These are phyloP conservation scores for Caloboletus firmus DNA, from an alignment of 1,284 basidiomycete genomes.

Conservation along the genomic window DNA sequence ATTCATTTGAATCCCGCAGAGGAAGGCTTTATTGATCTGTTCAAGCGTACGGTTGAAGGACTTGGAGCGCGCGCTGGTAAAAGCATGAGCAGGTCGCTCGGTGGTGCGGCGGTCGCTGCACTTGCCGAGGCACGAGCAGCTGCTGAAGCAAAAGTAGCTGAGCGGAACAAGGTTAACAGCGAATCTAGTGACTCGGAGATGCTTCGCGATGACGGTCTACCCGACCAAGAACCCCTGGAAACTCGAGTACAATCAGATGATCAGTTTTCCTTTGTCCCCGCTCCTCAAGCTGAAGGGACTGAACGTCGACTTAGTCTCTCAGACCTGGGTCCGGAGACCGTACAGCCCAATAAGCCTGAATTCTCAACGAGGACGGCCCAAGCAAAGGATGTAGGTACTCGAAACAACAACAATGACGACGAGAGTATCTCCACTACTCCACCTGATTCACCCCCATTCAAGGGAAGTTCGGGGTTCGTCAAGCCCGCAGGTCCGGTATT, in stretches of 20 bases:
- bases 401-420: constrained; percentile 6
- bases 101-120: constrained; percentile 53
- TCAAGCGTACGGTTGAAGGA: constrained; percentile 69
- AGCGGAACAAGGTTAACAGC: constrained; percentile 52
- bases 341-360: neutral
- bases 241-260: constrained; percentile 18
- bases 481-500: constrained; percentile 51
- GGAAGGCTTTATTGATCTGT: constrained; percentile 55
- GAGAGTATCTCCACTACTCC: constrained; percentile 56
- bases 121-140: constrained; percentile 69
- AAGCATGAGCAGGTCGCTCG: constrained; percentile 62
- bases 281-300: neutral
- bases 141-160: constrained; percentile 68
- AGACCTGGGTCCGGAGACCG: constrained; percentile 20
- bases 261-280: neutral
- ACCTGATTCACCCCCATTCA: constrained; percentile 52
- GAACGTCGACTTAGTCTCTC: constrained; percentile 28
- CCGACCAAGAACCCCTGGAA: constrained; percentile 1
- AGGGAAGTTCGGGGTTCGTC: constrained; percentile 34
- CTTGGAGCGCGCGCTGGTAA: constrained; percentile 63
- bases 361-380: neutral
- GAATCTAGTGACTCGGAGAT: constrained; percentile 34
- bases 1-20: constrained; percentile 23
- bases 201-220: constrained; percentile 11
- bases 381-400: neutral